Conservation (phyloP, 371 early-diverging fungal species). For the Apophysomyces sp. region DNA sequence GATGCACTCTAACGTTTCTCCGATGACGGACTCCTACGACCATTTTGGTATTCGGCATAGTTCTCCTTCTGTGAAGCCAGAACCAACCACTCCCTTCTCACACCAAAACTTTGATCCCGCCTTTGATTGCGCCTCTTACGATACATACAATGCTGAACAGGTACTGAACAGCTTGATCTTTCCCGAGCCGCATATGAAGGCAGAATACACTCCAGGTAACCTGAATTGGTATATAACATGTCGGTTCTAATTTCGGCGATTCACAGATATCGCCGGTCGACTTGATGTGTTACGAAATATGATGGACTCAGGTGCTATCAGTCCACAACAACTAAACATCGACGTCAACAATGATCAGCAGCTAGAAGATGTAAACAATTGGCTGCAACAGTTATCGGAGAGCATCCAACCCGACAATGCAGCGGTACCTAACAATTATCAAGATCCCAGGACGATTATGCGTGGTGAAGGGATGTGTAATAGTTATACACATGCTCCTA, state of each 20-base stretch:
- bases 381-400: constrained; percentile 23
- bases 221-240: neutral
- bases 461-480: neutral
- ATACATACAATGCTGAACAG: constrained; percentile 6
- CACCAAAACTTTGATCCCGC: neutral
- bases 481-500: neutral
- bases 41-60: constrained; percentile 14
- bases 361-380: constrained; percentile 35
- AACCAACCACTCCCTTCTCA: neutral
- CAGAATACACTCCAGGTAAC: constrained; percentile 24
- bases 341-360: constrained; percentile 34
- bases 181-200: constrained; percentile 12
- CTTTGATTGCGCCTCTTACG: neutral
- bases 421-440: neutral
- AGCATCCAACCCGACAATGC: constrained; percentile 7
- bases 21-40: constrained; percentile 25
- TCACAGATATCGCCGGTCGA: constrained; percentile 31
- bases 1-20: constrained; percentile 15
- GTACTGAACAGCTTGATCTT: constrained; percentile 22
- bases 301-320: constrained; percentile 15
- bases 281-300: constrained; percentile 22
- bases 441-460: neutral
- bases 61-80: neutral
- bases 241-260: neutral
- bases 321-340: constrained; percentile 22